A percentile compares a stretch with the other conserved stretches of the same genome.
Evolutionary conservation across 148 eudicot species (phyloP).

Genomic region (Fallopia convolvulus): DNA sequence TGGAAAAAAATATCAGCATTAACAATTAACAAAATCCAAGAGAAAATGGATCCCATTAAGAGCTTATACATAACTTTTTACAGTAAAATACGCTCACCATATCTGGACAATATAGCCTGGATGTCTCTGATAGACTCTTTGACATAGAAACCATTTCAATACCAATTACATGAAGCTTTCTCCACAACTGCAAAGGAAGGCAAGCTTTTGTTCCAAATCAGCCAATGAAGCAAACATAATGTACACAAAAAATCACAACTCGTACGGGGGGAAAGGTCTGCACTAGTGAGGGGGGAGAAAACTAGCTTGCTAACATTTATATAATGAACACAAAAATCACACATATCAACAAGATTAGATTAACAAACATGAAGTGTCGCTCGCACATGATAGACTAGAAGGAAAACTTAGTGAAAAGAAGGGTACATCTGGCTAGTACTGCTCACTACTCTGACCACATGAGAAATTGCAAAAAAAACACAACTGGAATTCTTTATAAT

Average conservation of each 20-base stretch:
- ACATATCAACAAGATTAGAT: too few relatives aligned
- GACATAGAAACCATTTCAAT: constrained; percentile 58
- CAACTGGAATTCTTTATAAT: not conserved
- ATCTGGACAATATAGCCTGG: constrained; percentile 33
- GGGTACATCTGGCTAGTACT: too few relatives aligned
- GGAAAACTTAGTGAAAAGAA: too few relatives aligned
- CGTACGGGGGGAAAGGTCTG: not conserved
- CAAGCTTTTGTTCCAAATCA: constrained; percentile 4
- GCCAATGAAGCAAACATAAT: not conserved
- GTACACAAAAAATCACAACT: too few relatives aligned
- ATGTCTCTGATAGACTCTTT: constrained; percentile 53
- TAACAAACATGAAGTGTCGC: too few relatives aligned
- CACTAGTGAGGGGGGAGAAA: not conserved
- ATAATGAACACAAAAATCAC: too few relatives aligned
- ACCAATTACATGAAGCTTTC: constrained; percentile 56
- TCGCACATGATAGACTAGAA: too few relatives aligned
- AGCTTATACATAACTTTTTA: not conserved
- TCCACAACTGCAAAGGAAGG: constrained; percentile 49
- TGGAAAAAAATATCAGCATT: not conserved
- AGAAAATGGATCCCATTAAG: not conserved
- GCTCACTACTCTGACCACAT: not conserved
- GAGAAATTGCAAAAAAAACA: not conserved
- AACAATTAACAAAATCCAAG: not conserved
- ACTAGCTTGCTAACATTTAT: not conserved
- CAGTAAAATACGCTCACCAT: constrained; percentile 33